phyloP scores from a whole-genome alignment of 2,329 filamentous ascomycete species.

The Botryotinia narcissicola region DNA sequence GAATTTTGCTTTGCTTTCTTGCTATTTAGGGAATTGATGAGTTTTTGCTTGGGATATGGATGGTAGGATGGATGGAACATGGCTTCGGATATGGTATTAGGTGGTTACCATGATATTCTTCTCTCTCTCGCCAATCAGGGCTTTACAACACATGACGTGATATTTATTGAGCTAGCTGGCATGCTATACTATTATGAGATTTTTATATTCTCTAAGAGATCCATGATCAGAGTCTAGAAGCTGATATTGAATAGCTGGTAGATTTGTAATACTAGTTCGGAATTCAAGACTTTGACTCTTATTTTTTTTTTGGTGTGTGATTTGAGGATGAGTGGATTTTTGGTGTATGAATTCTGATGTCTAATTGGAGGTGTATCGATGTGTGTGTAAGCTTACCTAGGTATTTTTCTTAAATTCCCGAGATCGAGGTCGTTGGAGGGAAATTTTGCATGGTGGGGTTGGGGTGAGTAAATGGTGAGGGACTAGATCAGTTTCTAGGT shows the following conservation, averaged over 20 bases:
- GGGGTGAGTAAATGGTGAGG: no score
- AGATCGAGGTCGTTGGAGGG: no score
- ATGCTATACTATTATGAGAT: neutral
- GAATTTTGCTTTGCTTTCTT: neutral
- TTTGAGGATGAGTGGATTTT: neutral
- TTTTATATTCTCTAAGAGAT: neutral
- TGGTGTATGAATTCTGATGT: neutral
- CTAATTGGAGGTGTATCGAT: neutral
- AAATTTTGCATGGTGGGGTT: no score
- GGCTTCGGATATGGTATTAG: conserved; percentile 1
- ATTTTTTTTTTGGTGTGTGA: no score
- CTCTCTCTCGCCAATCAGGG: neutral
- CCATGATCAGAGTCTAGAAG: neutral
- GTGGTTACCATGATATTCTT: neutral
- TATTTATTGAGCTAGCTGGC: neutral
- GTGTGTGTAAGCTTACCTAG: no score
- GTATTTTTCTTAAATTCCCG: no score
- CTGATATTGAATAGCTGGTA: neutral
- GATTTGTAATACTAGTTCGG: neutral
- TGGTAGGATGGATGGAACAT: neutral
- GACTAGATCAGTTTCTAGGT: no score
- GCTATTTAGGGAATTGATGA: neutral
- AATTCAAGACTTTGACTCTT: no score
- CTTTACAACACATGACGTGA: neutral
- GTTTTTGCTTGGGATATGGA: conserved; percentile 5